phyloP scores from a whole-genome alignment of 2,329 filamentous ascomycete species.

The Aspergillus versicolor region DNA sequence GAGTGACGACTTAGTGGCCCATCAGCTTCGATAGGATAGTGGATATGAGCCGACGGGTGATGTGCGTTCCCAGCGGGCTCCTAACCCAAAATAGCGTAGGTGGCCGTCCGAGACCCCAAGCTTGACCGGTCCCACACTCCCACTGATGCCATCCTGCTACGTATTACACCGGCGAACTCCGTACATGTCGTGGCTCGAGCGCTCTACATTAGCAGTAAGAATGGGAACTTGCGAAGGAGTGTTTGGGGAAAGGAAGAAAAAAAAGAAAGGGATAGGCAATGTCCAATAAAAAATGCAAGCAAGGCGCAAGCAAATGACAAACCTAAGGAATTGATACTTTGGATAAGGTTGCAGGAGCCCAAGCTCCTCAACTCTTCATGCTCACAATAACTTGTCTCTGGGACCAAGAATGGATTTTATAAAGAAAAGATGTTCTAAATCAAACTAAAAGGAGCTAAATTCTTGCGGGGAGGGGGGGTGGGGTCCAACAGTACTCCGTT shows the following conservation, averaged over 20 bases:
- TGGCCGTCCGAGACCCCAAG: not conserved
- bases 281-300: not conserved
- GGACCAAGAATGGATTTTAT: too few relatives aligned
- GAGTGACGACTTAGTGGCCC: too few relatives aligned
- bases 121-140: not conserved
- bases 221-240: not conserved
- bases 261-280: not conserved
- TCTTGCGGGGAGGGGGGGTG: too few relatives aligned
- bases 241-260: not conserved
- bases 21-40: constrained; percentile 6
- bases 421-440: too few relatives aligned
- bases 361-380: too few relatives aligned
- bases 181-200: constrained; percentile 7
- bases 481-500: too few relatives aligned
- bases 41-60: constrained; percentile 12
- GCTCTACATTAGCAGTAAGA: constrained; percentile 3
- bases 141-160: not conserved
- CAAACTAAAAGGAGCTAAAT: too few relatives aligned
- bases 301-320: too few relatives aligned
- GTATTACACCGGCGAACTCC: too few relatives aligned
- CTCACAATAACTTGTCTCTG: too few relatives aligned
- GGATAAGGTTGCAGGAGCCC: too few relatives aligned
- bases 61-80: constrained; percentile 8
- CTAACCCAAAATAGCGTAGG: constrained; percentile 1
- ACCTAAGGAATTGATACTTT: too few relatives aligned